Percentiles rank a stretch among this genome's conserved stretches.
Evolutionary conservation across 768 basidiomycete species (phyloP).

Genomic region (Leccinum ochraceum): DNA sequence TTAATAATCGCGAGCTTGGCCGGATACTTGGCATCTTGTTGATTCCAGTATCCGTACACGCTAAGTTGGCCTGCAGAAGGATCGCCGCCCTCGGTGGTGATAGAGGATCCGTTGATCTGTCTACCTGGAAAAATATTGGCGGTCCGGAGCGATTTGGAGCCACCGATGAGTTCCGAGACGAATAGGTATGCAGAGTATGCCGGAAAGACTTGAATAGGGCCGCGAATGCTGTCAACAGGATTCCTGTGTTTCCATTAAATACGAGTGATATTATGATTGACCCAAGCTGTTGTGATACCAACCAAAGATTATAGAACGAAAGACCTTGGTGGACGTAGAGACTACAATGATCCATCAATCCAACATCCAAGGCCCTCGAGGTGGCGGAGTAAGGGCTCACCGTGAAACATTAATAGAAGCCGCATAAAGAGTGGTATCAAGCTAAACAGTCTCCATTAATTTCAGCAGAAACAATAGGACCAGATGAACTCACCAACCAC

Average conservation of each 20-base stretch:
- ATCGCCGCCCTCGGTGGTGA: constrained; percentile 52
- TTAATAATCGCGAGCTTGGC: constrained; percentile 51
- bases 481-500: constrained; percentile 43
- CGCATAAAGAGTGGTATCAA: constrained; percentile 23
- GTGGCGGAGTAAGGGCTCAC: constrained; percentile 21
- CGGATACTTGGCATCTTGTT: constrained; percentile 33
- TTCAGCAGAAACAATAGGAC: neutral
- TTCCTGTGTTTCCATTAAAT: constrained; percentile 36
- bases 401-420: constrained; percentile 48
- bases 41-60: constrained; percentile 53
- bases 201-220: constrained; percentile 52
- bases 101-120: constrained; percentile 52
- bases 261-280: neutral
- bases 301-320: constrained; percentile 50
- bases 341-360: constrained; percentile 25
- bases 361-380: neutral
- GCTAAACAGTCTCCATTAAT: constrained; percentile 9
- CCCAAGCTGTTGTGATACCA: constrained; percentile 4
- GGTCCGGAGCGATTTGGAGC: constrained; percentile 44
- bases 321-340: constrained; percentile 55
- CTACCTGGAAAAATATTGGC: constrained; percentile 53
- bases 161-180: constrained; percentile 47
- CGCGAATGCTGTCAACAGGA: constrained; percentile 48
- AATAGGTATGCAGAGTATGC: constrained; percentile 56
- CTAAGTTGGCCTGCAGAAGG: constrained; percentile 48